Conservation (phyloP, 2,329 filamentous ascomycete species). For the Alternaria viburni region DNA sequence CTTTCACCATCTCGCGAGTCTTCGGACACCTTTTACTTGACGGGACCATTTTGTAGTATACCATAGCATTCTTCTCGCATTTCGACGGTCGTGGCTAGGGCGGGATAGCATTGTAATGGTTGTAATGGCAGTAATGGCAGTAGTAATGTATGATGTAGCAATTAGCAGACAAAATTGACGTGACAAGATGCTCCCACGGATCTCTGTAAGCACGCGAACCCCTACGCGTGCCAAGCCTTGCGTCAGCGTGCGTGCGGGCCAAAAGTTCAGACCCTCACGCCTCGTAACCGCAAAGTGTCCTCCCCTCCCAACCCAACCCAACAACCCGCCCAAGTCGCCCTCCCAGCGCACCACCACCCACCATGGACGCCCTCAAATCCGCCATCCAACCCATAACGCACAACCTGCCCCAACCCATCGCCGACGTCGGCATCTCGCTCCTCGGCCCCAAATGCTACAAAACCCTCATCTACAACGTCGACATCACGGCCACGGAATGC, state of each 20-base stretch:
- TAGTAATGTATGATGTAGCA: slow-evolving; percentile 25
- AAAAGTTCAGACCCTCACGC: background rate
- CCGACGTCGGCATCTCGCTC: slow-evolving; percentile 56
- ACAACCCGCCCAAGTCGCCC: background rate
- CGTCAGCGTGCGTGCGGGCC: slow-evolving; percentile 14
- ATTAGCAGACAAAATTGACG: background rate
- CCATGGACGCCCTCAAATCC: slow-evolving; percentile 54
- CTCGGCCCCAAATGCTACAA: slow-evolving; percentile 86
- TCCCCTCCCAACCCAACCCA: slow-evolving; percentile 6
- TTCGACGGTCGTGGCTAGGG: slow-evolving; percentile 9
- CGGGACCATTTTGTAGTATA: slow-evolving; percentile 6
- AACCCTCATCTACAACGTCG: slow-evolving; percentile 82
- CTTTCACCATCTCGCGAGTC: background rate
- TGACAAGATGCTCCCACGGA: too few species aligned
- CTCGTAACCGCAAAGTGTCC: slow-evolving; percentile 9
- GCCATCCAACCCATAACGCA: slow-evolving; percentile 54
- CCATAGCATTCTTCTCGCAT: slow-evolving; percentile 5
- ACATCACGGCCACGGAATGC: slow-evolving; percentile 77
- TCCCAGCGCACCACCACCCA: slow-evolving; percentile 9
- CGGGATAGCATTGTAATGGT: slow-evolving; percentile 1
- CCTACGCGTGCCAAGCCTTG: slow-evolving; percentile 14
- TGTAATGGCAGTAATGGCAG: slow-evolving; percentile 23
- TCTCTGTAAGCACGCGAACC: too few species aligned
- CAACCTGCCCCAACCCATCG: slow-evolving; percentile 51
- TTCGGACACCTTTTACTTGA: background rate